phyloP scores from a whole-genome alignment of 208 protist species.

The Leishmania arabica region DNA sequence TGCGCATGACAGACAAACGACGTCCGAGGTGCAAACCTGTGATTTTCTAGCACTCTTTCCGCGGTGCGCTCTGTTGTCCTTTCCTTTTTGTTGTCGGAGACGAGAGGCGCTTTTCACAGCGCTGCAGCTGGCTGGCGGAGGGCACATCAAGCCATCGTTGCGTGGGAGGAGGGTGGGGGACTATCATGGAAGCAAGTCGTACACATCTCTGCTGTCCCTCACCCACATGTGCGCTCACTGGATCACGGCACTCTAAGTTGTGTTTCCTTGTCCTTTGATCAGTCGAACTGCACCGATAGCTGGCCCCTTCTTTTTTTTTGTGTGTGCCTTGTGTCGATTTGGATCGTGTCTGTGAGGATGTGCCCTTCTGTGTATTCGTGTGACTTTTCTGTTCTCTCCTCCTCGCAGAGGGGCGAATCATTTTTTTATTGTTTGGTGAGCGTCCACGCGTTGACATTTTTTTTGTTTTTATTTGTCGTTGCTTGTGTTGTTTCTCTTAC shows the following conservation, averaged over 20 bases:
- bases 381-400: background rate
- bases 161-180: background rate
- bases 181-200: background rate
- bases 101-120: background rate
- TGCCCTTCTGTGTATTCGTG: background rate
- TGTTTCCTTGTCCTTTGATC: background rate
- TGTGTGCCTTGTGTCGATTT: background rate
- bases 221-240: background rate
- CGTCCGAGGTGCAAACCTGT: background rate
- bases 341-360: constrained; percentile 1
- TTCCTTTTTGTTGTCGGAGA: constrained; percentile 12
- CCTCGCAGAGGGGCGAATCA: background rate
- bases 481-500: background rate
- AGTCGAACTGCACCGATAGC: background rate
- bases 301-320: background rate
- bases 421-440: background rate
- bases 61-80: background rate
- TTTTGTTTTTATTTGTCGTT: background rate
- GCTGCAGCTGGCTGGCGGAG: background rate
- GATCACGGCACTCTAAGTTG: background rate
- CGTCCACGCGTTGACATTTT: background rate
- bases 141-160: background rate
- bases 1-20: background rate
- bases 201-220: background rate
- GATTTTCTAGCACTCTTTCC: constrained; percentile 3